These are phyloP conservation scores for Sporisorium iseilematis-ciliati DNA, from an alignment of 1,284 basidiomycete species.

Conservation along the genomic window DNA sequence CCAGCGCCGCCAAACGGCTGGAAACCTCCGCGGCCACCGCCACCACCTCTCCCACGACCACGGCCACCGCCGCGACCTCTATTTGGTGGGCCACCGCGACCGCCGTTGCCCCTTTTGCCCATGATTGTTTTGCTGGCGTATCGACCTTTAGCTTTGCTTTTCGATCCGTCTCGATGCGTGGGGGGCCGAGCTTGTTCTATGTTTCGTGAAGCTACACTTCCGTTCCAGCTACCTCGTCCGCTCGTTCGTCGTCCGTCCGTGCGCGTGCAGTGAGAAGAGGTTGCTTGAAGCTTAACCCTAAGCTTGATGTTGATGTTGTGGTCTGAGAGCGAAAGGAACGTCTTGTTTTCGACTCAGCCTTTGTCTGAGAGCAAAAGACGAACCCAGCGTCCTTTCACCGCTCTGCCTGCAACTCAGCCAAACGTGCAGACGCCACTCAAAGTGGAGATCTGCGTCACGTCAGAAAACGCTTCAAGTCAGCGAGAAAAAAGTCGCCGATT, in stretches of 20 bases:
- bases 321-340: background rate
- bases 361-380: background rate
- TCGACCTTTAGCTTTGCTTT: background rate
- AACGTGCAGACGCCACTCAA: slow-evolving; percentile 17
- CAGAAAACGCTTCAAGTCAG: slow-evolving; percentile 27
- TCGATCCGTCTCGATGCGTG: background rate
- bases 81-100: slow-evolving; percentile 17
- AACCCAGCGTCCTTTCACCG: slow-evolving; percentile 1
- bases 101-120: slow-evolving; percentile 40
- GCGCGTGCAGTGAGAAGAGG: background rate
- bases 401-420: slow-evolving; percentile 14
- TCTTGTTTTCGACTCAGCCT: background rate
- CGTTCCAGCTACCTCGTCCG: background rate
- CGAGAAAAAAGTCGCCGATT: slow-evolving; percentile 15
- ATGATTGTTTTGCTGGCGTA: slow-evolving; percentile 8
- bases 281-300: background rate
- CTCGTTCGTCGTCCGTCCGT: slow-evolving; percentile 1
- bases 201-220: background rate
- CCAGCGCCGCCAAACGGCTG: slow-evolving; percentile 33
- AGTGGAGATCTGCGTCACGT: slow-evolving; percentile 16
- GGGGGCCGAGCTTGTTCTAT: slow-evolving; percentile 3
- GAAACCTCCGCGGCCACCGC: slow-evolving; percentile 22
- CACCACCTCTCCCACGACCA: slow-evolving; percentile 27
- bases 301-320: background rate
- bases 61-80: slow-evolving; percentile 24